Percentiles rank a stretch among this genome's conserved stretches.
phyloP scores from a whole-genome alignment of 495 filamentous ascomycete genomes.

The Hypoxylon lienhwacheense region DNA sequence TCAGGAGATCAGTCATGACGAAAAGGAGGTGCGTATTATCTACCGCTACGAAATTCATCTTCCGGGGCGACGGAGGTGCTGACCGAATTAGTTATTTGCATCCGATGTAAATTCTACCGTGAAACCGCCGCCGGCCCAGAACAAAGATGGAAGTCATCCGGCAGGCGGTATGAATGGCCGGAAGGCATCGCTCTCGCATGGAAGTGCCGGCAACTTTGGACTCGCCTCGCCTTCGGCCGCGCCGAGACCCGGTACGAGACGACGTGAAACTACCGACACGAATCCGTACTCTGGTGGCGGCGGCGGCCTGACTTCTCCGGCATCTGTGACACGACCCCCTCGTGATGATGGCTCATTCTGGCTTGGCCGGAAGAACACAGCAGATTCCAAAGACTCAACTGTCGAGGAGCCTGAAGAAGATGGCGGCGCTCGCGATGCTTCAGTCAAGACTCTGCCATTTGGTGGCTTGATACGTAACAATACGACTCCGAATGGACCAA shows the following conservation, averaged over 20 bases:
- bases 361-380: constrained; percentile 74
- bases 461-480: constrained; percentile 69
- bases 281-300: constrained; percentile 61
- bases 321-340: constrained; percentile 49
- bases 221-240: constrained; percentile 64
- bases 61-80: constrained; percentile 4
- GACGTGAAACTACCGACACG: constrained; percentile 86
- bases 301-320: constrained; percentile 52
- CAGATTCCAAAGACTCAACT: constrained; percentile 55
- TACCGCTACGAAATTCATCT: background rate
- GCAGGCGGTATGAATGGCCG: constrained; percentile 62
- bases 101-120: constrained; percentile 89
- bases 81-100: constrained; percentile 64
- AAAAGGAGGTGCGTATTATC: constrained; percentile 67
- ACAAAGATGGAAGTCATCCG: constrained; percentile 65
- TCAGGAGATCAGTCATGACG: constrained; percentile 75
- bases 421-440: constrained; percentile 11
- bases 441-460: constrained; percentile 48
- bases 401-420: constrained; percentile 54
- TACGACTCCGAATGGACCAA: constrained; percentile 48
- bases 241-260: constrained; percentile 69
- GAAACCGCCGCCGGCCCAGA: constrained; percentile 79
- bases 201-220: constrained; percentile 47
- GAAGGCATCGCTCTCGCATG: constrained; percentile 74
- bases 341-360: constrained; percentile 58